phyloP scores from a whole-genome alignment of 2,329 filamentous ascomycete species.

The Venturia pyrina region DNA sequence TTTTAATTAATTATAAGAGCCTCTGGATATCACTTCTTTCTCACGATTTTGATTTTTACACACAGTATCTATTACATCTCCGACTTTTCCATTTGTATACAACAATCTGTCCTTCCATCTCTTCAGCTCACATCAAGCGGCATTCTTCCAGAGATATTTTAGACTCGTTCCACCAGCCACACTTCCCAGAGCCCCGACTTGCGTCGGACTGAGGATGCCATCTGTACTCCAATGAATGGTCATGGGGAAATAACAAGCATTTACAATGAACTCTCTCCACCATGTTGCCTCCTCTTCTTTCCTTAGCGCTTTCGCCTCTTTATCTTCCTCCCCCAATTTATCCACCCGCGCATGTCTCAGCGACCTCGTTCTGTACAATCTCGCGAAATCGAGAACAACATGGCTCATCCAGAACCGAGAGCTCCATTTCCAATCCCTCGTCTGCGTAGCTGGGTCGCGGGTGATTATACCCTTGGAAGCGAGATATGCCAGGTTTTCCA shows the following conservation, averaged over 20 bases:
- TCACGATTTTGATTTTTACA: neutral
- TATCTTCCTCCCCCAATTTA: conserved; percentile 30
- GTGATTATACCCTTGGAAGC: conserved; percentile 58
- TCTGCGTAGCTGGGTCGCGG: conserved; percentile 34
- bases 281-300: conserved; percentile 34
- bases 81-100: neutral
- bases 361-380: conserved; percentile 42
- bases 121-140: conserved; percentile 17
- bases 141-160: conserved; percentile 35
- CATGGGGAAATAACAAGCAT: conserved; percentile 68
- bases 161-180: conserved; percentile 36
- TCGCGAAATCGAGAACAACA: conserved; percentile 63
- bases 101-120: neutral
- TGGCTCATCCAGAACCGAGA: conserved; percentile 72
- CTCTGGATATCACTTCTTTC: too few relatives aligned
- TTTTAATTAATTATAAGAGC: too few relatives aligned
- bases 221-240: conserved; percentile 75
- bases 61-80: neutral
- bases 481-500: conserved; percentile 79
- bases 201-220: conserved; percentile 50
- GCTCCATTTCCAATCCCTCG: conserved; percentile 59
- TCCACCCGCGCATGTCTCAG: conserved; percentile 25
- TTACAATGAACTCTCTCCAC: conserved; percentile 58
- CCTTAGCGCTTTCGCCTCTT: conserved; percentile 26
- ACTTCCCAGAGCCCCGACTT: conserved; percentile 49